These are phyloP conservation scores for Groenewaldozyma sp. DNA, from an alignment of 1,139 yeast species.

Conservation along the genomic window DNA sequence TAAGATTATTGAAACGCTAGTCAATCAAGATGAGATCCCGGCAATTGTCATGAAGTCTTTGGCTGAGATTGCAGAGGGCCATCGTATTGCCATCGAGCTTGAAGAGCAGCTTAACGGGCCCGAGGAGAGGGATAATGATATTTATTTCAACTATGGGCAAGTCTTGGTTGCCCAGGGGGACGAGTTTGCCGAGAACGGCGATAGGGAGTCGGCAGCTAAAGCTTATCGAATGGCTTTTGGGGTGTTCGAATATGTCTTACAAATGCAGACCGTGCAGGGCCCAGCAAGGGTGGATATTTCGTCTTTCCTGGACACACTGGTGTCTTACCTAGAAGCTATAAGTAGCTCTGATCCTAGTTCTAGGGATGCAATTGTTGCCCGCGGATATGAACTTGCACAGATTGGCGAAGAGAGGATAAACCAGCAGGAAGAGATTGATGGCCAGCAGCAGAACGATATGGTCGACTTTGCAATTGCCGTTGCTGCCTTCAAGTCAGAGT, in stretches of 20 bases:
- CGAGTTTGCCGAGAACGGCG: constrained; percentile 14
- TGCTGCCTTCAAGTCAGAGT: background rate
- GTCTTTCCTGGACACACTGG: constrained; percentile 8
- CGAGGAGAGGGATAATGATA: constrained; percentile 13
- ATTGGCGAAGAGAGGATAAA: background rate
- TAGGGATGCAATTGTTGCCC: background rate
- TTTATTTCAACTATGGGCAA: constrained; percentile 23
- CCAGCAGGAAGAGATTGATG: background rate
- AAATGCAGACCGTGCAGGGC: constrained; percentile 13
- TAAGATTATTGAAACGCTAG: constrained; percentile 14
- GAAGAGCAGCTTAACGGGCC: constrained; percentile 3
- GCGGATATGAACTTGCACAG: background rate
- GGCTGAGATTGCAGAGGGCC: constrained; percentile 3
- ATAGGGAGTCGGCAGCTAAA: constrained; percentile 7
- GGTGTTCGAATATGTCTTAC: constrained; percentile 16
- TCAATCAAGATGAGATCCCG: constrained; percentile 13
- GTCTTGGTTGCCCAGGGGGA: constrained; percentile 23
- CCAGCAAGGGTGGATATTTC: constrained; percentile 3
- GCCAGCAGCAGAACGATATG: background rate
- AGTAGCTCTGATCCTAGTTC: too few relatives aligned
- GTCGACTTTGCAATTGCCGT: background rate
- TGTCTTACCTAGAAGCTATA: constrained; percentile 3
- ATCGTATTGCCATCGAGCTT: background rate
- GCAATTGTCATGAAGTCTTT: constrained; percentile 11
- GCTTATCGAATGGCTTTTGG: constrained; percentile 12